Conservation (phyloP, 139 green algal genomes). For the Coccomyxa sp. region DNA sequence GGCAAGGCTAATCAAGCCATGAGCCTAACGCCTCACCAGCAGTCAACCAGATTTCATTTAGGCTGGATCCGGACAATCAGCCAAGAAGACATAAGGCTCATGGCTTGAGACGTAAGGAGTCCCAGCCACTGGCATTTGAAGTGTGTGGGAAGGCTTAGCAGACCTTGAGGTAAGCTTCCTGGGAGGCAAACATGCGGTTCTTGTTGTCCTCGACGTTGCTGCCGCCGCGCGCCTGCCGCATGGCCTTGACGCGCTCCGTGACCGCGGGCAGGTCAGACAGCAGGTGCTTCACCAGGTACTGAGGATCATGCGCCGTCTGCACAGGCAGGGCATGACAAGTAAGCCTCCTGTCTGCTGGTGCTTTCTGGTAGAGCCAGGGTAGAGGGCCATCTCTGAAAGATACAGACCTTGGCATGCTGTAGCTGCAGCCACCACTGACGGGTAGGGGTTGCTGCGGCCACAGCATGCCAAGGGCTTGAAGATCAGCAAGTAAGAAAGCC, state of each 20-base stretch:
- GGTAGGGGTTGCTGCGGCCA: no score
- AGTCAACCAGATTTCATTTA: not conserved
- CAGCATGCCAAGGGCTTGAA: no score
- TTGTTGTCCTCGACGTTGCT: slow-evolving; percentile 44
- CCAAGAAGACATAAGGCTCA: no score
- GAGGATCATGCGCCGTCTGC: slow-evolving; percentile 57
- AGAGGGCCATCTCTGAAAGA: no score
- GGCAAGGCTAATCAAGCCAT: no score
- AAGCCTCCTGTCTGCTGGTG: not conserved
- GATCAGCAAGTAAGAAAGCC: no score
- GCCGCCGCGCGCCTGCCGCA: slow-evolving; percentile 54
- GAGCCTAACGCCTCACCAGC: no score
- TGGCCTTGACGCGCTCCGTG: slow-evolving; percentile 75
- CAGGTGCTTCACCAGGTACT: slow-evolving; percentile 79
- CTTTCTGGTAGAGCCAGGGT: no score
- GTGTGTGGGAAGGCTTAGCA: not conserved
- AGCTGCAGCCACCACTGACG: no score
- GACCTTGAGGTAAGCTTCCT: slow-evolving; percentile 22
- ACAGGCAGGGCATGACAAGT: not conserved
- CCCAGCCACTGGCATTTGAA: not conserved
- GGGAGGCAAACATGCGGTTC: slow-evolving; percentile 45
- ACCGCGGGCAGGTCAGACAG: slow-evolving; percentile 78
- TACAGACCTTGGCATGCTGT: no score
- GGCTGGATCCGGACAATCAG: no score
- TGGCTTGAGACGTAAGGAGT: no score